Conservation (phyloP, 139 green algal genomes). For the Trebouxia sp. region DNA sequence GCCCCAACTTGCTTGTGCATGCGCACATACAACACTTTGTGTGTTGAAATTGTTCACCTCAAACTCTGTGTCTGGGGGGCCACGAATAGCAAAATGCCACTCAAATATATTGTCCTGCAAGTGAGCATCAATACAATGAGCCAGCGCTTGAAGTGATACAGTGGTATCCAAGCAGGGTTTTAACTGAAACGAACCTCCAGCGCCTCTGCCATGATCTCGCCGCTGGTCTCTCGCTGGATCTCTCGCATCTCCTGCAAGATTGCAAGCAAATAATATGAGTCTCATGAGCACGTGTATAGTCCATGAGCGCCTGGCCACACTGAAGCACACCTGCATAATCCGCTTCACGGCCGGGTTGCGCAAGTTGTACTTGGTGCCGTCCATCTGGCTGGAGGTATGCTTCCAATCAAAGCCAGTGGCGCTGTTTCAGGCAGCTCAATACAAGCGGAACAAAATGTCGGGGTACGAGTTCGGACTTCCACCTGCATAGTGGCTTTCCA, state of each 20-base stretch:
- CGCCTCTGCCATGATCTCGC: slow-evolving; percentile 77
- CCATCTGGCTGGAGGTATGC: too few species aligned
- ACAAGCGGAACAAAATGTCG: too few species aligned
- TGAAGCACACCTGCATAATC: slow-evolving; percentile 77
- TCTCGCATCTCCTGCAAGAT: slow-evolving; percentile 84
- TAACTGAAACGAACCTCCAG: slow-evolving; percentile 64
- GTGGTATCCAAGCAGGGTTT: too few species aligned
- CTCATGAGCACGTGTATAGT: not conserved
- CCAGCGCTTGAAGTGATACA: not conserved
- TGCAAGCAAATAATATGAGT: too few species aligned
- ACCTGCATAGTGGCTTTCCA: too few species aligned
- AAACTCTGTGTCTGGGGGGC: slow-evolving; percentile 90
- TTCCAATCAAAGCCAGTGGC: too few species aligned
- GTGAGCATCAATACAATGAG: not conserved
- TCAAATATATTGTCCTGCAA: slow-evolving; percentile 97
- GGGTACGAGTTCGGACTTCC: too few species aligned
- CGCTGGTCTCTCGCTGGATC: slow-evolving; percentile 61
- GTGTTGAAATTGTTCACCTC: slow-evolving; percentile 59
- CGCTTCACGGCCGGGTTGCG: slow-evolving; percentile 90
- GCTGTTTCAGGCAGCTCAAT: too few species aligned
- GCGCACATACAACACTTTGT: not conserved
- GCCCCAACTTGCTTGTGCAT: not conserved
- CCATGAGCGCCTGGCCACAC: not conserved
- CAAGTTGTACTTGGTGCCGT: slow-evolving; percentile 53
- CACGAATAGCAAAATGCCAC: slow-evolving; percentile 96